These are phyloP conservation scores for Corynascus novoguineensis DNA, from an alignment of 495 filamentous ascomycete species.

Conservation along the genomic window DNA sequence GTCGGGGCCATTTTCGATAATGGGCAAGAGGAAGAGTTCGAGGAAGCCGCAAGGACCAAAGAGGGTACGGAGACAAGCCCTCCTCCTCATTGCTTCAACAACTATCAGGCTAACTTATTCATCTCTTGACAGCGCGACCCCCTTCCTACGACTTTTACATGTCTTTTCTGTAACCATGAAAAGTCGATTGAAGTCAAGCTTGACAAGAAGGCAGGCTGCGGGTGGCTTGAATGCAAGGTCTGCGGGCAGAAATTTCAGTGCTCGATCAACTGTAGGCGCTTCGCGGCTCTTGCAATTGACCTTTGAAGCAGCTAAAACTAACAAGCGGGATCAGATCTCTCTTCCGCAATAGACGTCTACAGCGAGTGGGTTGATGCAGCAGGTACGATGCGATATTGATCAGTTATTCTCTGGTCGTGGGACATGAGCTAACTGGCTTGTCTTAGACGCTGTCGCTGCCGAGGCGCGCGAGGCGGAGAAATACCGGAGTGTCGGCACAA, in stretches of 20 bases:
- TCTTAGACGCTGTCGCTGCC: slow-evolving; percentile 41
- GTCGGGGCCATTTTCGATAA: too few relatives aligned
- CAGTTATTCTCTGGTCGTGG: slow-evolving; percentile 22
- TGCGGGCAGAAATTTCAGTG: slow-evolving; percentile 93
- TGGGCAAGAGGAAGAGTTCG: slow-evolving; percentile 91
- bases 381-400: slow-evolving; percentile 51
- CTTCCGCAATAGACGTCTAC: slow-evolving; percentile 88
- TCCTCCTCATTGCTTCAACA: neutral
- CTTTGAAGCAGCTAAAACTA: neutral
- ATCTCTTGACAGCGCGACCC: slow-evolving; percentile 62
- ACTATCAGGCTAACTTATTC: neutral
- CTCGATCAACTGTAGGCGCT: slow-evolving; percentile 75
- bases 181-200: slow-evolving; percentile 81
- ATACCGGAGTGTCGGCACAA: slow-evolving; percentile 2
- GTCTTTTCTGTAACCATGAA: slow-evolving; percentile 97
- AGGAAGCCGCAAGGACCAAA: slow-evolving; percentile 75
- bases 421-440: slow-evolving; percentile 9
- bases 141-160: slow-evolving; percentile 84
- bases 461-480: slow-evolving; percentile 24
- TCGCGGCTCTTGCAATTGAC: neutral
- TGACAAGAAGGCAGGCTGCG: slow-evolving; percentile 84
- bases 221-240: slow-evolving; percentile 78
- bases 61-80: slow-evolving; percentile 53
- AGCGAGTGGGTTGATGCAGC: slow-evolving; percentile 98
- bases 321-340: slow-evolving; percentile 58